Base-by-base conservation (phyloP, 805 yeast genomes). In the Saccharomyces cerevisiae region DNA sequence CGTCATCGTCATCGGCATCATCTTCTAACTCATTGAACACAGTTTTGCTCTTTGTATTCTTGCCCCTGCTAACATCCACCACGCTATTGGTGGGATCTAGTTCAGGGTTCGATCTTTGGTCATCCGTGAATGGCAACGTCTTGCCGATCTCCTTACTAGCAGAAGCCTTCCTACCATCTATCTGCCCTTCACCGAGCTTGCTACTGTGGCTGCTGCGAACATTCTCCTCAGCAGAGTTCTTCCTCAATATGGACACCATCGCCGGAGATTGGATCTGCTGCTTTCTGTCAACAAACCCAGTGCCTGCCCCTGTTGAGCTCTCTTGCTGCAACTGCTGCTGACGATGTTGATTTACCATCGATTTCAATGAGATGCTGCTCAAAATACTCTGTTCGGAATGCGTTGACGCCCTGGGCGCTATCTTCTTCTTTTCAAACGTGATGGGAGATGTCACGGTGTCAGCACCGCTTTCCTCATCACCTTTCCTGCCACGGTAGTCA, bases 291-390 rank as follows among this genome's bases (percentile, higher is more conserved):
- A 65, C 59, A 53, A 63, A 63, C 51, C 63, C 68, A 22, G 41
- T 48, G 4, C 30, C 22, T 52, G 43, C 54, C 47, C 13, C 56
- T 51, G 47, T 52, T 47, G 46, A 50, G 48, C 47, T 48, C 50
- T 53, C 30, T 47, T 51, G 36, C 49, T 54, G 57, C 49, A 57
- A 49, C 32, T 56, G 53, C 41, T 55, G 56, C 27, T 57, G 85
- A 79, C 54, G 80, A 84, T 59, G 83, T 62, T 79, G 86, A 60
- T 76, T 80, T 60, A 66, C 78, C 53, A 85, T 81, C 72, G 88
- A 87, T 74, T 63, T 71, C 74, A 66, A 80, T 75, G 70, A 90
- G 77, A 78, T 88, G 81, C 73, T 89, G 17, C 76, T 73, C 43
- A 75, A 60, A 9, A 74, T 76, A 43, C 75, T 70, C 58, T 73